Percentiles rank a stretch among this genome's conserved stretches.
Evolutionary conservation across 2,329 filamentous ascomycete species (phyloP).

Genomic region (Stachybotrys elegans): DNA sequence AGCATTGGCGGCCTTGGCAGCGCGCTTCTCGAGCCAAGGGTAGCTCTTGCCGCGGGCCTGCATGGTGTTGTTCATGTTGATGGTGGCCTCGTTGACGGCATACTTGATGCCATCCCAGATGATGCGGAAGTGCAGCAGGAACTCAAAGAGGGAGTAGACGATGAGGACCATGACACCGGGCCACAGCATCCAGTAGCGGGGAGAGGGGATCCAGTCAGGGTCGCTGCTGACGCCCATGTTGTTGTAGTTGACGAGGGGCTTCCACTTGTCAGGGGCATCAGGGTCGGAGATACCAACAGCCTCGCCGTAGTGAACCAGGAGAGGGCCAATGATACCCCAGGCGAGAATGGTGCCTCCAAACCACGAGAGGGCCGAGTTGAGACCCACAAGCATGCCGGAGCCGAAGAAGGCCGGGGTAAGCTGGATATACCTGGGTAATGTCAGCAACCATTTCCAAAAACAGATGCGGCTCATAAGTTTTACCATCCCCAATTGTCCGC

Average conservation of each 20-base stretch:
- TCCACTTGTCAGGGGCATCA: conserved; percentile 22
- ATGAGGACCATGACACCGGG: conserved; percentile 39
- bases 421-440: too few relatives aligned
- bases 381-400: conserved; percentile 43
- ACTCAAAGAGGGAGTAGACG: conserved; percentile 34
- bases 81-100: conserved; percentile 23
- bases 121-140: conserved; percentile 33
- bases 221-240: conserved; percentile 22
- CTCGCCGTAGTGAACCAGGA: conserved; percentile 44
- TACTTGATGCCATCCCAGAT: conserved; percentile 29
- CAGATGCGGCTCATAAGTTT: too few relatives aligned
- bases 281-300: conserved; percentile 37
- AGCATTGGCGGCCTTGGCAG: conserved; percentile 24
- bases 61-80: conserved; percentile 23
- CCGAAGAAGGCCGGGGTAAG: conserved; percentile 58
- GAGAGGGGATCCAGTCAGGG: conserved; percentile 25
- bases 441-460: too few relatives aligned
- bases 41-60: conserved; percentile 24
- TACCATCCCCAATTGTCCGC: conserved; percentile 59
- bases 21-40: conserved; percentile 28
- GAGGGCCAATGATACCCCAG: conserved; percentile 46
- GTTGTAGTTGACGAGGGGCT: conserved; percentile 22
- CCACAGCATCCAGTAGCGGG: conserved; percentile 39
- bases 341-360: conserved; percentile 50
- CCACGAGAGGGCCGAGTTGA: conserved; percentile 54